phyloP scores from a whole-genome alignment of 2,329 filamentous ascomycete species.

The Curvularia spicifera region DNA sequence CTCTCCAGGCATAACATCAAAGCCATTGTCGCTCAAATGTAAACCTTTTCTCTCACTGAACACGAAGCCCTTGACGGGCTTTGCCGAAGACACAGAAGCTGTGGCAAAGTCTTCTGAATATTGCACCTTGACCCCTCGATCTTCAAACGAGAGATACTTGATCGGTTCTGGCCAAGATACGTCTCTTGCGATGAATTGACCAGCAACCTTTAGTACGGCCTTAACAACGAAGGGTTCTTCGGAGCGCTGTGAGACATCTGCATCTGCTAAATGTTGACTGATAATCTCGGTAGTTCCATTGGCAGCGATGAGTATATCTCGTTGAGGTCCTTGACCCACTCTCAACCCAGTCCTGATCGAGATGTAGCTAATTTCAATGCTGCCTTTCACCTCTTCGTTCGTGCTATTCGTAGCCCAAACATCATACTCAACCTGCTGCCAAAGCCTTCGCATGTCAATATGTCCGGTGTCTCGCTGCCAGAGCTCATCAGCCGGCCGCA shows the following conservation, averaged over 20 bases:
- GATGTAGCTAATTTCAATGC: slow-evolving; percentile 59
- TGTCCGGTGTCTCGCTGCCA: slow-evolving; percentile 41
- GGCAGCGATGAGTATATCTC: slow-evolving; percentile 54
- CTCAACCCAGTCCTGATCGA: slow-evolving; percentile 61
- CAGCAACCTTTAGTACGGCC: slow-evolving; percentile 58
- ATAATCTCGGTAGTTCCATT: slow-evolving; percentile 63
- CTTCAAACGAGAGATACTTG: slow-evolving; percentile 62
- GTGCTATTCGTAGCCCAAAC: slow-evolving; percentile 62
- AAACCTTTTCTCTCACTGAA: slow-evolving; percentile 46
- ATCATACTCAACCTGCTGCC: slow-evolving; percentile 53
- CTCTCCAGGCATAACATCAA: slow-evolving; percentile 35
- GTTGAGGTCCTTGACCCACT: slow-evolving; percentile 53
- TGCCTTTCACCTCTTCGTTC: slow-evolving; percentile 52
- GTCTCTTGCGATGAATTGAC: slow-evolving; percentile 58
- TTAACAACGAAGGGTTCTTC: slow-evolving; percentile 54
- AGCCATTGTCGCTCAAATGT: slow-evolving; percentile 37
- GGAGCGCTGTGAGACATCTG: not conserved
- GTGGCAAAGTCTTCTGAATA: slow-evolving; percentile 43
- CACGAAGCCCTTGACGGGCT: slow-evolving; percentile 64
- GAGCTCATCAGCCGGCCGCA: slow-evolving; percentile 50
- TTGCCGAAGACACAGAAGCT: slow-evolving; percentile 55
- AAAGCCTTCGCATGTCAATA: slow-evolving; percentile 30
- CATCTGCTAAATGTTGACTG: slow-evolving; percentile 43
- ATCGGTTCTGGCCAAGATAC: slow-evolving; percentile 67
- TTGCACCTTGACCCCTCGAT: slow-evolving; percentile 53